These are phyloP conservation scores for Geotrichum bryndzae DNA, from an alignment of 1,139 yeast species.

Conservation along the genomic window DNA sequence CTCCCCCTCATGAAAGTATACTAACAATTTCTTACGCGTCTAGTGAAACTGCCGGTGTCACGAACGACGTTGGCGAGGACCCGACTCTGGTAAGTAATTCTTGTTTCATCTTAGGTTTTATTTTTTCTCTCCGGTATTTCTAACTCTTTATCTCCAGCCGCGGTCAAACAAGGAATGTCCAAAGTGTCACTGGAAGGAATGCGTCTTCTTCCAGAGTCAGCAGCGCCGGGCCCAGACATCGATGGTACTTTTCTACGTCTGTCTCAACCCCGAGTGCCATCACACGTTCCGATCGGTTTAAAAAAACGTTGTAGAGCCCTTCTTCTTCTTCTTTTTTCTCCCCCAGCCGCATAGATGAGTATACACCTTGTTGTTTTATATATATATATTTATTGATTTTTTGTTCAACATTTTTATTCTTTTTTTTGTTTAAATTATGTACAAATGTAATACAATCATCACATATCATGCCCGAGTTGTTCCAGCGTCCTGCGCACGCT, in stretches of 20 bases:
- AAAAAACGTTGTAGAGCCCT: neutral
- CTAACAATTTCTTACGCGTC: conserved; percentile 6
- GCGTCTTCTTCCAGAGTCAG: conserved; percentile 95
- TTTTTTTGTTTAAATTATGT: neutral
- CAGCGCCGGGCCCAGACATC: conserved; percentile 92
- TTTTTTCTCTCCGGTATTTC: neutral
- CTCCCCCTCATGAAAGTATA: neutral
- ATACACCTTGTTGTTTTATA: neutral
- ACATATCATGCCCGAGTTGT: neutral
- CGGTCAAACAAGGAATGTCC: conserved; percentile 93
- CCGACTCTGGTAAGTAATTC: conserved; percentile 57
- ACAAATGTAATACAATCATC: neutral
- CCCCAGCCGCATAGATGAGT: neutral
- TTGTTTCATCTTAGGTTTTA: neutral
- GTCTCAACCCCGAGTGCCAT: conserved; percentile 61
- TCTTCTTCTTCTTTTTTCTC: neutral
- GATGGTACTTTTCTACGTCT: conserved; percentile 74
- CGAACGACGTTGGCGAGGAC: conserved; percentile 91
- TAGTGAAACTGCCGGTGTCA: conserved; percentile 94
- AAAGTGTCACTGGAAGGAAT: conserved; percentile 75
- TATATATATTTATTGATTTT: neutral
- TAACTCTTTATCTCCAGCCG: conserved; percentile 40
- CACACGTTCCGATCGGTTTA: conserved; percentile 46
- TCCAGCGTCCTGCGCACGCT: neutral
- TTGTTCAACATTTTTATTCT: neutral